Evolutionary conservation across 1,284 basidiomycete genomes (phyloP).

Genomic region (Gomphus bonarii): DNA sequence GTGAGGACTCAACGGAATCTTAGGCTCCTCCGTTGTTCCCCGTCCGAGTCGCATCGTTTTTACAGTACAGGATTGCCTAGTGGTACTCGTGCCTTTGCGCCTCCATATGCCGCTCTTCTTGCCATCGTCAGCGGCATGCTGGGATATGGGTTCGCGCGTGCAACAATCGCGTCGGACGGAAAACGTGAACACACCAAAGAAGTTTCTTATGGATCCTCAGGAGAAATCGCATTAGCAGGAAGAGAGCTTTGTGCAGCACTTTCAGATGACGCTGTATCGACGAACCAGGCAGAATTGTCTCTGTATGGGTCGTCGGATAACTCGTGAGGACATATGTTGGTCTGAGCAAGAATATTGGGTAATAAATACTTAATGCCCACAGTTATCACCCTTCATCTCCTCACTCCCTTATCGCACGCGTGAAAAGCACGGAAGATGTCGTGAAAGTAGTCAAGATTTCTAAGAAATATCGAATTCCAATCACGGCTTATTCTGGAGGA

Average conservation of each 20-base stretch:
- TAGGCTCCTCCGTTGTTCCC: neutral
- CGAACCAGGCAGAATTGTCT: neutral
- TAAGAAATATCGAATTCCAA: constrained; percentile 53
- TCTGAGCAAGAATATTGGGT: neutral
- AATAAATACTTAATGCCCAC: neutral
- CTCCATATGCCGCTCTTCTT: constrained; percentile 2
- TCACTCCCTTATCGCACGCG: constrained; percentile 16
- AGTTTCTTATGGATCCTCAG: neutral
- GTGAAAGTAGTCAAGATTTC: constrained; percentile 59
- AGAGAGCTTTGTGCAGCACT: constrained; percentile 1
- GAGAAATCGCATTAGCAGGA: constrained; percentile 1
- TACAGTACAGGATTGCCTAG: neutral
- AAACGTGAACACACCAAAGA: neutral
- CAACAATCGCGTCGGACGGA: constrained; percentile 8
- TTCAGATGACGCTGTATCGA: neutral
- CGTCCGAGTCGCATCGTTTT: neutral
- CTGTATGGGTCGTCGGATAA: constrained; percentile 3
- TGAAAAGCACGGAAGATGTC: constrained; percentile 54
- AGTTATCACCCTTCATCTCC: constrained; percentile 3
- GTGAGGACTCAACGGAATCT: neutral
- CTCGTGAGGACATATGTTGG: neutral
- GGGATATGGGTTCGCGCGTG: constrained; percentile 3
- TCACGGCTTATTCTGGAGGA: constrained; percentile 63
- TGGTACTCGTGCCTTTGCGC: neutral
- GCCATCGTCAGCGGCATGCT: constrained; percentile 6